Percentiles rank a stretch among this genome's conserved stretches.
Conservation (phyloP, 345 rosid genomes). For the Pugionium dolabratum region DNA sequence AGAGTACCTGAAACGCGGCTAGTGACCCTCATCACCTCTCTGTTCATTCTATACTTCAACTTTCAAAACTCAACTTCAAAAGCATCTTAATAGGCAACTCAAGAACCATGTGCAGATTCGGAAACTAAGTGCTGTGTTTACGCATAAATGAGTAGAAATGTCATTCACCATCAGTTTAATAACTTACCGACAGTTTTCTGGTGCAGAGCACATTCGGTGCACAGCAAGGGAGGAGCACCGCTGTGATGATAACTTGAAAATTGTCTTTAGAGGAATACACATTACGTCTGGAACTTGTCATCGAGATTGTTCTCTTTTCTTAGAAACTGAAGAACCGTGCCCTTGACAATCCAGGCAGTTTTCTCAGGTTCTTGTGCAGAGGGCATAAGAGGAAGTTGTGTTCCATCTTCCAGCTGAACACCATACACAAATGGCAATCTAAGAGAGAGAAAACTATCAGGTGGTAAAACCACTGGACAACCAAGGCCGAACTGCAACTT, state of each 20-base stretch:
- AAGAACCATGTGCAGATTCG: constrained; percentile 7
- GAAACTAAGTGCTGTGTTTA: constrained; percentile 7
- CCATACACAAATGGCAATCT: constrained; percentile 84
- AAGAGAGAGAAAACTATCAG: constrained; percentile 74
- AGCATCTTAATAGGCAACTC: constrained; percentile 10
- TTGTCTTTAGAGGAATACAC: constrained; percentile 22
- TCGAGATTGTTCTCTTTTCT: constrained; percentile 51
- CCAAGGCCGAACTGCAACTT: constrained; percentile 69
- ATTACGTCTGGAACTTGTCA: constrained; percentile 37
- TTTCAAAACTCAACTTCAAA: not conserved
- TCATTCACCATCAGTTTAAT: not conserved
- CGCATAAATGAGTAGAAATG: not conserved
- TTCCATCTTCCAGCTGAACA: constrained; percentile 56
- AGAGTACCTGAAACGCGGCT: constrained; percentile 4
- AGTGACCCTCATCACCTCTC: not conserved
- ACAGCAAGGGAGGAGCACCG: constrained; percentile 20
- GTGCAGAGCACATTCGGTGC: not conserved
- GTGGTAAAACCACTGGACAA: constrained; percentile 70
- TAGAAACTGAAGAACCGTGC: constrained; percentile 59
- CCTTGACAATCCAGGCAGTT: constrained; percentile 75
- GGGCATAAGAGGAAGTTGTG: constrained; percentile 57
- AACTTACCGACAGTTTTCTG: constrained; percentile 2
- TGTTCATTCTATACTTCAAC: constrained; percentile 7
- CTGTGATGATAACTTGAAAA: constrained; percentile 21
- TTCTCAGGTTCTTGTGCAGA: constrained; percentile 65